A percentile compares a stretch with the other conserved stretches of the same genome.
phyloP scores from a whole-genome alignment of 2,329 filamentous ascomycete species.

The Stemphylium lycopersici region DNA sequence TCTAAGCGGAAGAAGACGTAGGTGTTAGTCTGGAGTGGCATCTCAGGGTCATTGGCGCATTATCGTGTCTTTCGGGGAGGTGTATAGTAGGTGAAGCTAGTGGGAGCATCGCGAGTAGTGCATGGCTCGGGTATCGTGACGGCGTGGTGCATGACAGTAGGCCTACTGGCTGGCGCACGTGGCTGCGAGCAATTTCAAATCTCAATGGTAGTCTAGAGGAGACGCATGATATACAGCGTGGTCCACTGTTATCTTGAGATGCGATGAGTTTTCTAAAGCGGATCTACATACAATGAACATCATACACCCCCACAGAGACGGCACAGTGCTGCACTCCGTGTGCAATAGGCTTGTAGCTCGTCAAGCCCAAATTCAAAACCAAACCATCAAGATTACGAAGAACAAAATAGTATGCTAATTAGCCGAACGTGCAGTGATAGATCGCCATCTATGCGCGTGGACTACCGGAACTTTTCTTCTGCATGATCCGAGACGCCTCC shows the following conservation, averaged over 20 bases:
- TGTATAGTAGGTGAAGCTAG: background rate
- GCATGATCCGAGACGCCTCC: slow-evolving; percentile 31
- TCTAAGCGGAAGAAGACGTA: background rate
- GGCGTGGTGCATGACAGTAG: background rate
- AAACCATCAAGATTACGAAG: background rate
- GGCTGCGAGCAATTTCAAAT: background rate
- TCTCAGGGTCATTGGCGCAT: background rate
- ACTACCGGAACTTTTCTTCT: slow-evolving; percentile 19
- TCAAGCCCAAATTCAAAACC: background rate
- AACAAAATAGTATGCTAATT: background rate
- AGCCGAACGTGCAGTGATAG: background rate
- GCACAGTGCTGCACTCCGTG: background rate
- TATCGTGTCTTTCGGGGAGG: too few relatives aligned
- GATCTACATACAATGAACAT: background rate
- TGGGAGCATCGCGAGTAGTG: background rate
- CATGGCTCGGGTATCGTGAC: background rate
- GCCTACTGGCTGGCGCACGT: background rate
- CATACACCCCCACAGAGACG: background rate
- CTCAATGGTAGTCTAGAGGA: background rate
- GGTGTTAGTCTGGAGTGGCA: background rate
- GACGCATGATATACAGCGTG: background rate
- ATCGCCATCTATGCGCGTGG: slow-evolving; percentile 7
- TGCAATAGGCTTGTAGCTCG: background rate
- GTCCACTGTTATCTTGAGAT: background rate
- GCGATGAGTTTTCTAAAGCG: background rate